Evolutionary conservation across 805 yeast genomes (phyloP), one percentile per base, ranked within the genome.

Genomic region (Ogataea sp.): DNA sequence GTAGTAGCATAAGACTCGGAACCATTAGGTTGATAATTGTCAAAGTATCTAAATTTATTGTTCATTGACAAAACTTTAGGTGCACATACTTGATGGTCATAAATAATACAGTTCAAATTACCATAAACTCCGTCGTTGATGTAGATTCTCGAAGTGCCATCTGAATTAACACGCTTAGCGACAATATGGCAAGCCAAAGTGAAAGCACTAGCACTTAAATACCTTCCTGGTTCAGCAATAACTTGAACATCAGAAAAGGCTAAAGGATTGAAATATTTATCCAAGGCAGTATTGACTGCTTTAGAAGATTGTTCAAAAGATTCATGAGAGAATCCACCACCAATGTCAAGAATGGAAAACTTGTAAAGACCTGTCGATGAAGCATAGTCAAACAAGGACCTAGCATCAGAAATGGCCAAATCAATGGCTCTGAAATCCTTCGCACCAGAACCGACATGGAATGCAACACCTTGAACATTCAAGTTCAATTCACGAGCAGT

Each of bases 391-490:
- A 89, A 90, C 3, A 89, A 75, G 8, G 48, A 41, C 37, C 77
- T 73, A 2, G 96, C 74, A 53, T 87, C 95, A 39, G 63, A 57
- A 29, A 87, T 75, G 0, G 97, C 96, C 44, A 74, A 73, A 41
- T 67, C 68, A 47, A 85, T 72, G 3, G 90, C 72, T 32, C 65
- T 58, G 40, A 78, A 73, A 55, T 86, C 93, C 38, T 73, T 73
- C 13, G 95, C 90, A 26, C 97, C 97, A 2, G 96, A 85, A 1
- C 98, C 98, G 43, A 89, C 85, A 58, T 90, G 98, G 73, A 90
- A 90, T 4, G 96, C 88, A 27, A 89, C 89, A 38, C 98, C 98
- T 14, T 64, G 75, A 28, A 90, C 73, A 43, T 74, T 65, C 49
- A 90, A 69, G 1, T 67, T 76, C 38, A 87, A 63, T 39, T 70